These are phyloP conservation scores for Toxicodendron radicans DNA, from an alignment of 345 rosid genomes.

Conservation along the genomic window DNA sequence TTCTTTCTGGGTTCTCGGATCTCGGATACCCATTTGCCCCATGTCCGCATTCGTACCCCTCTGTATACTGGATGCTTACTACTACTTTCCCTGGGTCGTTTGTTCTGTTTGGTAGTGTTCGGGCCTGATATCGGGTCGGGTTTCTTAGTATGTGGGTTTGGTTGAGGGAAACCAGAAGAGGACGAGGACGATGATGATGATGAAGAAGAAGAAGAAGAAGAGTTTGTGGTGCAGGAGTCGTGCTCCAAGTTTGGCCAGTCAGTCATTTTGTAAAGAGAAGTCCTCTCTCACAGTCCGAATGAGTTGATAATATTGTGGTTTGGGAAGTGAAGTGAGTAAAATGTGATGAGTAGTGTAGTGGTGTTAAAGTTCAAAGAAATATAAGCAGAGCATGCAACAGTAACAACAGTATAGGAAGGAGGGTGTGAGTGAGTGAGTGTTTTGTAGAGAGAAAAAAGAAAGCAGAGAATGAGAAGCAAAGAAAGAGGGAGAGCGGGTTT, in stretches of 20 bases:
- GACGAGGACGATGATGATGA: conserved; percentile 18
- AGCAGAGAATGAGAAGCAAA: neutral
- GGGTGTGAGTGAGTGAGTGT: neutral
- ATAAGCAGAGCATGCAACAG: too few species aligned
- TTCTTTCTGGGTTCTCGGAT: conserved; percentile 95
- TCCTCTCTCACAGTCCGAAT: too few species aligned
- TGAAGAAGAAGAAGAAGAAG: neutral
- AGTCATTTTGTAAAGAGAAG: neutral
- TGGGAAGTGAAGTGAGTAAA: too few species aligned
- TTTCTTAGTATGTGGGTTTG: neutral
- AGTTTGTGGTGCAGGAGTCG: conserved; percentile 12
- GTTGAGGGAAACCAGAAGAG: neutral
- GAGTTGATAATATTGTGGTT: too few species aligned
- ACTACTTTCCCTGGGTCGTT: conserved; percentile 1
- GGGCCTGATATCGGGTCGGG: conserved; percentile 19
- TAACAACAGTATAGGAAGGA: too few species aligned
- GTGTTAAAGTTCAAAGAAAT: too few species aligned
- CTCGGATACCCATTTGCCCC: conserved; percentile 99
- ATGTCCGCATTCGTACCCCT: conserved; percentile 88
- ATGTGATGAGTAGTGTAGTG: too few species aligned
- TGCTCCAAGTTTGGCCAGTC: conserved; percentile 11
- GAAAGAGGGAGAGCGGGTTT: neutral
- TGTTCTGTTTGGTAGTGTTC: neutral
- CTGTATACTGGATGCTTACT: conserved; percentile 62
- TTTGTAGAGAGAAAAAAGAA: neutral